These are phyloP conservation scores for Geotrichum aggregatum DNA, from an alignment of 1,139 yeast species.

Conservation along the genomic window DNA sequence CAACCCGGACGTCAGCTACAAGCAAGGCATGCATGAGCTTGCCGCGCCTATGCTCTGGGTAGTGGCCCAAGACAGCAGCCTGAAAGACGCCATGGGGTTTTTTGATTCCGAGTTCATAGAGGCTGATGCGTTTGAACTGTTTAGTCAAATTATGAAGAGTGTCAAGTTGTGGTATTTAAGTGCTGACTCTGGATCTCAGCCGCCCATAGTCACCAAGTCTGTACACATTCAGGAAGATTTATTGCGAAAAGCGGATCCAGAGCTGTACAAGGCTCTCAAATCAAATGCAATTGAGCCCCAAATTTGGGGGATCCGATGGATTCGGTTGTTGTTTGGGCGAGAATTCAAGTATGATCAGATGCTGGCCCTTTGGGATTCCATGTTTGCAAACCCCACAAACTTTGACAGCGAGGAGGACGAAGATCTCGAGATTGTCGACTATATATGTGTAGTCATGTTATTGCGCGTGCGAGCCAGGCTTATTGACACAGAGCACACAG, in stretches of 20 bases:
- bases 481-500: slow-evolving; percentile 32
- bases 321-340: slow-evolving; percentile 49
- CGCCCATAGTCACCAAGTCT: slow-evolving; percentile 35
- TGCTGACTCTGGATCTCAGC: slow-evolving; percentile 23
- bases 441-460: slow-evolving; percentile 37
- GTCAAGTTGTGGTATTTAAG: slow-evolving; percentile 35
- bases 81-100: slow-evolving; percentile 4
- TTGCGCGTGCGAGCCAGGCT: slow-evolving; percentile 33
- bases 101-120: slow-evolving; percentile 24
- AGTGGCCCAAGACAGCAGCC: slow-evolving; percentile 24
- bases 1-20: slow-evolving; percentile 50
- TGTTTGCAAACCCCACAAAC: slow-evolving; percentile 35
- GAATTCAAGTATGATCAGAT: slow-evolving; percentile 42
- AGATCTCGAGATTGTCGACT: slow-evolving; percentile 35
- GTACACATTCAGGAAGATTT: slow-evolving; percentile 38
- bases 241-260: slow-evolving; percentile 40
- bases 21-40: slow-evolving; percentile 62
- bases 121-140: slow-evolving; percentile 35
- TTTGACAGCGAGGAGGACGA: slow-evolving; percentile 15
- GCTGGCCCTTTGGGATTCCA: slow-evolving; percentile 39
- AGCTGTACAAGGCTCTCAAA: slow-evolving; percentile 36
- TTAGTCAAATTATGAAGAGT: slow-evolving; percentile 35
- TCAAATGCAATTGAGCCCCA: slow-evolving; percentile 53
- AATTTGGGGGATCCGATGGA: slow-evolving; percentile 57
- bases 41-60: slow-evolving; percentile 46